These are phyloP conservation scores for Cokeromyces recurvatus DNA, from an alignment of 371 early-diverging fungal genomes.

Conservation along the genomic window DNA sequence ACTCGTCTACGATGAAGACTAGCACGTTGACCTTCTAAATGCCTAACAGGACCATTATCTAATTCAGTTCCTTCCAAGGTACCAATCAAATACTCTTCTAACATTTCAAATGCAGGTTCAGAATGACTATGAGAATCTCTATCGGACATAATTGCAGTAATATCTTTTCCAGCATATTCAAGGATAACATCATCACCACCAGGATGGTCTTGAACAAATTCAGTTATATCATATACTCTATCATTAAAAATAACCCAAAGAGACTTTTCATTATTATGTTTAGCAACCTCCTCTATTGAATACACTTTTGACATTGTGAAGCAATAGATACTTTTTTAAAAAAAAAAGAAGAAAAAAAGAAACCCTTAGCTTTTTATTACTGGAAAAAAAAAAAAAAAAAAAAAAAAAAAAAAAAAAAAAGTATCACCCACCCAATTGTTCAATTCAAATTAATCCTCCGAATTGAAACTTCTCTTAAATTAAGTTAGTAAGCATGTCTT, in stretches of 20 bases:
- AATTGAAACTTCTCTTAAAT: too few relatives aligned
- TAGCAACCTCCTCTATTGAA: constrained; percentile 60
- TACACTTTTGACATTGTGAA: constrained; percentile 18
- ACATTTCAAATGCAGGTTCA: constrained; percentile 77
- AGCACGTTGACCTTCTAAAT: constrained; percentile 12
- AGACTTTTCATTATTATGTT: constrained; percentile 59
- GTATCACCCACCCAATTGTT: too few relatives aligned
- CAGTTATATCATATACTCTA: constrained; percentile 84
- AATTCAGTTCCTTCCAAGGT: constrained; percentile 27
- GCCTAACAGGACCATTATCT: background rate
- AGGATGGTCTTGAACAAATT: constrained; percentile 78
- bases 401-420: too few relatives aligned
- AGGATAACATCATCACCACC: constrained; percentile 76
- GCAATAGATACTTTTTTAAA: too few relatives aligned
- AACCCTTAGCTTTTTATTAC: too few relatives aligned
- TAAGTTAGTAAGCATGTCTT: too few relatives aligned
- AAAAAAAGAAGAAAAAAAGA: too few relatives aligned
- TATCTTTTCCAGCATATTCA: constrained; percentile 73
- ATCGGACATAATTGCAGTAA: constrained; percentile 74
- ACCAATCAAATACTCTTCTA: constrained; percentile 80
- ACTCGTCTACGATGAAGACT: constrained; percentile 17
- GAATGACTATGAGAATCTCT: constrained; percentile 74
- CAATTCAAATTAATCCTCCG: too few relatives aligned
- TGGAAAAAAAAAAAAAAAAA: too few relatives aligned
- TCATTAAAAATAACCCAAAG: constrained; percentile 75